Base-by-base conservation (phyloP, 1,284 basidiomycete genomes). In the Schizophyllum amplum region DNA sequence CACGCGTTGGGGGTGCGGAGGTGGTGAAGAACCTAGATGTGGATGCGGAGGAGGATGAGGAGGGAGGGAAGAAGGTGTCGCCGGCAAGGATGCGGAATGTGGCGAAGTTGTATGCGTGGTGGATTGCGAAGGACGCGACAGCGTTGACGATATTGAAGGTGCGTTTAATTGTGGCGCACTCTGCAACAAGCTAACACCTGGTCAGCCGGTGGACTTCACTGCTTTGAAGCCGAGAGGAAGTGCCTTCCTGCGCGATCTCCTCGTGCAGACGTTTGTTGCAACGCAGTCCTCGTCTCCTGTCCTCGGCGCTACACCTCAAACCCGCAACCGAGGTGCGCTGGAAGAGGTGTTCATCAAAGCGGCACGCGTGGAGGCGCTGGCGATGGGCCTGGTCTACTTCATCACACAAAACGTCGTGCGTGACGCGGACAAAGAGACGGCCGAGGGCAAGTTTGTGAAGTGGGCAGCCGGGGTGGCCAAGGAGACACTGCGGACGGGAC, bases 121-220 rank as follows among this genome's bases (percentile, higher is more conserved):
- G 89, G 81, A 76, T 94, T 27, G 89, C 86, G 0, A 87, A 89
- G 66, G 87, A 85, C 53, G 80, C 80, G 17, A 73, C 90, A 23
- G 75, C 85, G 23, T 72, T 98, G 49, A 78, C 82, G 0, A 82
- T 96, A 5, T 76, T 98, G 61, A 98, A 96, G 81, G 93, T 92
- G 58, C 60, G 70, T 53, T 24, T 42, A 24, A n/a, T 2, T 21
- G n/a, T 23, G n/a, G n/a, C n/a, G n/a, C n/a, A n/a, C 46, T 55
- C 4, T 53, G 21, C 33, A 49, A 17, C 49, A 21, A 21, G 4
- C 46, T 5, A 50, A 47, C n/a, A n/a, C 15, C 20, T 17, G 53
- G 7, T 9, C 64, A 94, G 91, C 90, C 92, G 11, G 77, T 97
- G 47, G 90, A 94, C 65, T 96, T 97, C 67, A 86, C 85, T 0